Percentiles rank a stretch among this genome's conserved stretches.
These are phyloP conservation scores for Sarocladiaceae sp. DNA, from an alignment of 2,329 filamentous ascomycete genomes.

Conservation along the genomic window DNA sequence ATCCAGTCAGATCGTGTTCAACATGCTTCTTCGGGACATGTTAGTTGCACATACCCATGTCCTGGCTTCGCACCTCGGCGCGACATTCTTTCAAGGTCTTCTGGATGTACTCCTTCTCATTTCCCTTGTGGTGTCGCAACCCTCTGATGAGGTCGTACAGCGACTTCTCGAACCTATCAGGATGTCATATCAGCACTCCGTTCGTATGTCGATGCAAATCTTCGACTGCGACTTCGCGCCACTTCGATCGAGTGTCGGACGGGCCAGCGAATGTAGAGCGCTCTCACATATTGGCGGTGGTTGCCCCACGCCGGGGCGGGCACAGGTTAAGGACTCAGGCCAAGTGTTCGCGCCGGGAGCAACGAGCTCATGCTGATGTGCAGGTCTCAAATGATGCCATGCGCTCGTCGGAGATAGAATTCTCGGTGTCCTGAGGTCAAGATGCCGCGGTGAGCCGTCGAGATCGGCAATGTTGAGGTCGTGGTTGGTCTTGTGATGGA, in stretches of 20 bases:
- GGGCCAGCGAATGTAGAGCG: neutral
- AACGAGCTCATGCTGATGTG: neutral
- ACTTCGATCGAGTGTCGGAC: neutral
- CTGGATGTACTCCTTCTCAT: constrained; percentile 92
- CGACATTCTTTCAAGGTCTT: constrained; percentile 93
- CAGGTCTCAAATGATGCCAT: too few relatives aligned
- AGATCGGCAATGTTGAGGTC: too few relatives aligned
- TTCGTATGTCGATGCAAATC: neutral
- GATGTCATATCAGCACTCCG: neutral
- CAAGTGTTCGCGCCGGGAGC: neutral
- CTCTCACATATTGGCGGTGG: constrained; percentile 11
- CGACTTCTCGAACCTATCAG: constrained; percentile 92
- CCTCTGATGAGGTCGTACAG: constrained; percentile 98
- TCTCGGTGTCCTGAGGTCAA: too few relatives aligned
- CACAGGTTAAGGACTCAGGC: constrained; percentile 4
- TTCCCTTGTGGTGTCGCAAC: constrained; percentile 90
- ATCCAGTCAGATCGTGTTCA: neutral
- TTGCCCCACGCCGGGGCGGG: constrained; percentile 11
- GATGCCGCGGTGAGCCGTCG: too few relatives aligned
- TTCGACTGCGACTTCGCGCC: neutral
- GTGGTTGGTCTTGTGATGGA: too few relatives aligned
- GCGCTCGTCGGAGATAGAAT: too few relatives aligned
- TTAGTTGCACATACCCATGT: constrained; percentile 59
- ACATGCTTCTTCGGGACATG: neutral
- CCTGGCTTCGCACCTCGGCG: constrained; percentile 83